Evolutionary conservation across 108 stramenopile genomes (phyloP), one percentile per base, ranked within the genome.

Genomic region (Pinguiococcus pyrenoidosus): DNA sequence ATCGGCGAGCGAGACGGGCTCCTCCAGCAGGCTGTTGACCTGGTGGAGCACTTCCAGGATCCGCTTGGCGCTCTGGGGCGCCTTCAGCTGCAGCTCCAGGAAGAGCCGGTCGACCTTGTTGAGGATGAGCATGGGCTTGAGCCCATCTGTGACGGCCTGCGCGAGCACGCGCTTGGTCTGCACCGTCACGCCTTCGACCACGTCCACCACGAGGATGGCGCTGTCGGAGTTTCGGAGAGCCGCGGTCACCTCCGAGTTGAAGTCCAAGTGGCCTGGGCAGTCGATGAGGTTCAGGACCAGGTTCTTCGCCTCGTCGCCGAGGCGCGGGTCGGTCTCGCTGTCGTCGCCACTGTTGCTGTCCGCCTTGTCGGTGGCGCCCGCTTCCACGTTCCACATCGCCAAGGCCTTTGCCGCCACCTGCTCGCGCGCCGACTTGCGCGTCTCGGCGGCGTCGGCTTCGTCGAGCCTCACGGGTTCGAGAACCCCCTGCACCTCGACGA

Each of bases 201-300:
- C 88, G 69, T 94, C 92, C 7, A 94, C 76, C 18, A 94, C 81
- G 16, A 94, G 48, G 25, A 94, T 34, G 17, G 81, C 78, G 1
- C 81, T 79, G 69, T 94, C 92, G 38, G 83, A 85, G 9, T 80
- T 62, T 12, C 82, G 72, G 10, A 85, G 59, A 12, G 87, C 78
- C 4, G 84, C 79, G 5, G 77, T 72, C 1, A 89, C 92, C 56
- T 94, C 92, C 3, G 75, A 56, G 6, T 75, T 63, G 56, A 94
- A 94, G 54, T 94, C 92, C 2, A 87, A 77, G 56, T 94, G 92
- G 17, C 92, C 92, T 0, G 92, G 92, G 17, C 80, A 82, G 59
- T 89, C 92, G 5, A 88, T 49, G 21, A 94, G 49, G 40, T 89
- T 87, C 22, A n/a, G n/a, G n/a, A 90, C 62, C 4, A 88, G 72